Conservation (phyloP, 331 rosid genomes). For the Pyrus hybrid region DNA sequence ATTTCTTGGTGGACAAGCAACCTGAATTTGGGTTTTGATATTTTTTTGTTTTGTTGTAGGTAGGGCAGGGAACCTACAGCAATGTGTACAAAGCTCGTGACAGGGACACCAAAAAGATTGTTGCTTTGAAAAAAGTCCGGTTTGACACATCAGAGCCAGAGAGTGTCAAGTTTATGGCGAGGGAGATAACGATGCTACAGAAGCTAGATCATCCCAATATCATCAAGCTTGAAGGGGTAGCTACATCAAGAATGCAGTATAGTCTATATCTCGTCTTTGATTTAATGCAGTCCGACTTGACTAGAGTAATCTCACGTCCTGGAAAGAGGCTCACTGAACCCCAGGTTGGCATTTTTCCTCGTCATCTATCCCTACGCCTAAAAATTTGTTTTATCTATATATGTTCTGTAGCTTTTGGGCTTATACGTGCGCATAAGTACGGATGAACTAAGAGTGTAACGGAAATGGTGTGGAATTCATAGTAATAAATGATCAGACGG, state of each 20-base stretch:
- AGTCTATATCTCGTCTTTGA: conserved; percentile 74
- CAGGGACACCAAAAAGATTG: conserved; percentile 50
- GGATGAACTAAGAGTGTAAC: too few relatives aligned
- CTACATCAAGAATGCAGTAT: conserved; percentile 86
- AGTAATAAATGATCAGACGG: not conserved
- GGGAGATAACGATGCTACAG: conserved; percentile 64
- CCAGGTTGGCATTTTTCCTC: conserved; percentile 34
- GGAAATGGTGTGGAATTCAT: not conserved
- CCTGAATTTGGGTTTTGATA: not conserved
- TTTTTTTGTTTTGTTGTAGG: conserved; percentile 32
- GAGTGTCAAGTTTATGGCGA: conserved; percentile 82
- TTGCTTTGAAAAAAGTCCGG: conserved; percentile 82
- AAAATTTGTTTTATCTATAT: too few relatives aligned
- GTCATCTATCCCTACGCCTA: not conserved
- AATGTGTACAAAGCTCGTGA: conserved; percentile 84
- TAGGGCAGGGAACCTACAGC: conserved; percentile 86
- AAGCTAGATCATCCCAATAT: conserved; percentile 72
- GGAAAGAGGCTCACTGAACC: conserved; percentile 48
- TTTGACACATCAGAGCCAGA: conserved; percentile 76
- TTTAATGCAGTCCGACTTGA: conserved; percentile 49
- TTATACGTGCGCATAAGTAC: not conserved
- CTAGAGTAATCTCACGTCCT: conserved; percentile 49
- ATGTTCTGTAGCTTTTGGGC: not conserved
- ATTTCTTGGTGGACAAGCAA: not conserved
- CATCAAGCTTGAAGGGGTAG: conserved; percentile 75